These are phyloP conservation scores for Aechmea fasciata DNA, from an alignment of 176 grass and related monocot genomes.

Conservation along the genomic window DNA sequence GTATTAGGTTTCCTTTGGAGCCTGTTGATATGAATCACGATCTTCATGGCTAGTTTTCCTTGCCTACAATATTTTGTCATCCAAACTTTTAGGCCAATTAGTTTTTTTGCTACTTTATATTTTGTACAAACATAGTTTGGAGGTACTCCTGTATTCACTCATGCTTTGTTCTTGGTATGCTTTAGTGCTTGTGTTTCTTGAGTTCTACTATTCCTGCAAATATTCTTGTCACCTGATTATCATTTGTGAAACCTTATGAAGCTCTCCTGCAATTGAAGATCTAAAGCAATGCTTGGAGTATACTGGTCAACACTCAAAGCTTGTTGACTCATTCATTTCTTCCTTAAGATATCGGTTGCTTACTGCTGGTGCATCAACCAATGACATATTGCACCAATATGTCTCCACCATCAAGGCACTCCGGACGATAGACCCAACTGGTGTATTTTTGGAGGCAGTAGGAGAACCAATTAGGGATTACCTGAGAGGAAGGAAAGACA, in stretches of 20 bases:
- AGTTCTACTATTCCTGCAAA: slow-evolving; percentile 10
- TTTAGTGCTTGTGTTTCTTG: slow-evolving; percentile 8
- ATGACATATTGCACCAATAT: slow-evolving; percentile 98
- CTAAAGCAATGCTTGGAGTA: slow-evolving; percentile 90
- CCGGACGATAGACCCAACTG: slow-evolving; percentile 81
- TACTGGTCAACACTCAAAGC: slow-evolving; percentile 89
- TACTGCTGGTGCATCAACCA: slow-evolving; percentile 94
- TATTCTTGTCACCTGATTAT: slow-evolving; percentile 4
- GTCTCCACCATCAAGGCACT: slow-evolving; percentile 93
- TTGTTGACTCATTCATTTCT: slow-evolving; percentile 94
- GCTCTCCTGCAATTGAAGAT: slow-evolving; percentile 91
- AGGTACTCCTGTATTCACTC: slow-evolving; percentile 1
- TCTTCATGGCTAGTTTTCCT: not conserved
- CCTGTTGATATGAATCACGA: not conserved
- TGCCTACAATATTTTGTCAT: not conserved
- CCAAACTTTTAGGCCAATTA: not conserved
- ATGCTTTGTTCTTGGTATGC: too few relatives aligned
- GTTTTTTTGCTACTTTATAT: not conserved
- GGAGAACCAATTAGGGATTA: slow-evolving; percentile 99
- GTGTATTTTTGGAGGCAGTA: slow-evolving; percentile 94
- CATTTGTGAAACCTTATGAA: slow-evolving; percentile 34
- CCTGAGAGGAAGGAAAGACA: slow-evolving; percentile 90
- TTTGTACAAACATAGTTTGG: not conserved
- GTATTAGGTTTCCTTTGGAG: not conserved
- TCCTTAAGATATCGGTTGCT: slow-evolving; percentile 81